A percentile compares a stretch with the other conserved stretches of the same genome.
These are phyloP conservation scores for Zymoseptoria tritici DNA, from an alignment of 2,329 filamentous ascomycete species.

Conservation along the genomic window DNA sequence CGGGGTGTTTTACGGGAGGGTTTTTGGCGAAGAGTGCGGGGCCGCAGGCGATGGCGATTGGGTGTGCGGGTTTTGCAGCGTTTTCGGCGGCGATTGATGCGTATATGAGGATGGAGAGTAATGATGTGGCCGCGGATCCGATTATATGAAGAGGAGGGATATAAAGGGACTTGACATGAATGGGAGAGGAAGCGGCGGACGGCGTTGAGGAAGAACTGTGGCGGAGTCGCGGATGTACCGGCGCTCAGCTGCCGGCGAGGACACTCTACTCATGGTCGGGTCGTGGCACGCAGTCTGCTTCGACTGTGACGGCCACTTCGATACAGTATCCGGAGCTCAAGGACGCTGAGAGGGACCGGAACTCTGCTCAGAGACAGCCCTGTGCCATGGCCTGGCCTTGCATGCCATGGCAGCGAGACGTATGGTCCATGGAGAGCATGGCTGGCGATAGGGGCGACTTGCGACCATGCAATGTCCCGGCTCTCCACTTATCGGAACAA, in stretches of 20 bases:
- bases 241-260: background rate
- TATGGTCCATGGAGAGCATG: no score
- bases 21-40: constrained; percentile 80
- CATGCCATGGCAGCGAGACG: no score
- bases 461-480: no score
- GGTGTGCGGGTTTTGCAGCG: constrained; percentile 87
- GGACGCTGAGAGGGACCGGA: background rate
- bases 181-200: background rate
- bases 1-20: constrained; percentile 86
- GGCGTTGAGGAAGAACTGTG: background rate
- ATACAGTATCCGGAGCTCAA: background rate
- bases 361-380: background rate
- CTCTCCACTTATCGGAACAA: background rate
- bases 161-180: background rate
- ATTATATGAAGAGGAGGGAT: constrained; percentile 24
- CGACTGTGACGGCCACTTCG: background rate
- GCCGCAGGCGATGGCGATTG: constrained; percentile 77
- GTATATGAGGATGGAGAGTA: constrained; percentile 69
- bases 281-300: no score
- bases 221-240: background rate
- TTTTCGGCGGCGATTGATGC: constrained; percentile 88
- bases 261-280: background rate
- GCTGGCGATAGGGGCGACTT: no score
- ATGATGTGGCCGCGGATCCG: constrained; percentile 30
- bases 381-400: no score